Evolutionary conservation across 768 basidiomycete species (phyloP).

Genomic region (Basidioascus undulatus): DNA sequence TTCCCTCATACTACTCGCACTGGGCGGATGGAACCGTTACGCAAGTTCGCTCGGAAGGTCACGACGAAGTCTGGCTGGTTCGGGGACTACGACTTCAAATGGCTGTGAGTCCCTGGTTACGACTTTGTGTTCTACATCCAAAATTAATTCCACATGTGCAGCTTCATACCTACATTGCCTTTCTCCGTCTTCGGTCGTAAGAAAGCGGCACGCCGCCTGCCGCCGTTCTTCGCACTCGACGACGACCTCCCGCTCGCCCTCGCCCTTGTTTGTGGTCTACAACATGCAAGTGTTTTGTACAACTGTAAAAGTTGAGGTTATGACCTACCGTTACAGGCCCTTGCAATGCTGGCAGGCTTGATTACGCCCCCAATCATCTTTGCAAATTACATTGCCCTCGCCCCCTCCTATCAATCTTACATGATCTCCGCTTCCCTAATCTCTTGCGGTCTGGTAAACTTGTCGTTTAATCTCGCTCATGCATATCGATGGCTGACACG

Average conservation of each 20-base stretch:
- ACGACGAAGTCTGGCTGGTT: constrained; percentile 44
- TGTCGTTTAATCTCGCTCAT: too few relatives aligned
- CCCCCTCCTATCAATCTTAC: constrained; percentile 36
- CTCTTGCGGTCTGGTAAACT: constrained; percentile 27
- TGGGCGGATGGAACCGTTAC: too few relatives aligned
- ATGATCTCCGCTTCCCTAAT: constrained; percentile 63
- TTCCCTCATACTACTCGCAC: too few relatives aligned
- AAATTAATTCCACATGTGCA: not conserved
- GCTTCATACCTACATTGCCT: constrained; percentile 45
- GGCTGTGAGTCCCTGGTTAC: too few relatives aligned
- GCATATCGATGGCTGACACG: too few relatives aligned
- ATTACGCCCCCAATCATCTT: constrained; percentile 70
- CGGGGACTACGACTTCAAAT: too few relatives aligned
- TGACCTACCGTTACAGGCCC: constrained; percentile 25
- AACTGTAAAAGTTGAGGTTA: too few relatives aligned
- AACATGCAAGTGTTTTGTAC: constrained; percentile 6
- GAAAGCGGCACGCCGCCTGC: constrained; percentile 17
- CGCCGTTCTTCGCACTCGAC: constrained; percentile 55
- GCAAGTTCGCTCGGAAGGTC: too few relatives aligned
- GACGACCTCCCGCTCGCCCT: constrained; percentile 46
- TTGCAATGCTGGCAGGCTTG: constrained; percentile 60
- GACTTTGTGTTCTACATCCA: constrained; percentile 33
- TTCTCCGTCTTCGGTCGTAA: constrained; percentile 22
- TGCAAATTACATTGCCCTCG: constrained; percentile 34
- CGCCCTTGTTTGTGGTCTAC: constrained; percentile 39